Base-by-base conservation (phyloP, 1,284 basidiomycete genomes). In the Marasmius sp. region DNA sequence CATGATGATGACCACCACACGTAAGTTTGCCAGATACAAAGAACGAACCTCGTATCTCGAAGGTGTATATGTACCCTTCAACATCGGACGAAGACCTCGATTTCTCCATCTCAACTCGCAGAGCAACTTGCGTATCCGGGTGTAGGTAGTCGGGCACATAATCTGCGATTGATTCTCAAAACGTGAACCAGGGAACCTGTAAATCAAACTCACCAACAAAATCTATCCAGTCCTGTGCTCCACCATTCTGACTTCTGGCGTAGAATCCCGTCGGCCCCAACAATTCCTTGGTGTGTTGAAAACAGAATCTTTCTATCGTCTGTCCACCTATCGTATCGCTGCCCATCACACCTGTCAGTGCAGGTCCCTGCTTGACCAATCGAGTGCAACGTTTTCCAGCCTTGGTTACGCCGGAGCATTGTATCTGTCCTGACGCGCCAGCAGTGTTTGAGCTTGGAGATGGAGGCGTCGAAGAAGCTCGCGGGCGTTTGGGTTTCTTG, bases 41-140 rank as follows among this genome's bases (percentile, higher is more conserved):
- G 18, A 50, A 62, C 71, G 39, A 70, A 89, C 89, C 87, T 70
- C 84, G 81, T 61, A 93, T 88, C 72, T 92, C 87, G 69, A 88
- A 92, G 0, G 86, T 83, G 65, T 93, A 93, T 57, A 93, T 92
- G 67, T 90, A 92, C 0, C 91, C 91, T 2, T 79, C 73, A 18
- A 79, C 80, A 66, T 93, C 91, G 7, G 82, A 78, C 1, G 68
- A 54, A 0, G 89, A 85, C 1, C 76, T 76, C n/a, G 82, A 70
- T 63, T 86, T 88, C 69, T 86, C 85, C 89, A 93, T 93, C 67
- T 89, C 89, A 27, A 80, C 77, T 59, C 85, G 81, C 49, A 93
- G 71, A 1, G 85, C 81, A 38, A 83, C 77, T 66, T 87, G 85
- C 33, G 90, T 91, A 62, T 86, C 83, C 4, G 72, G 69, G 57